A percentile compares a stretch with the other conserved stretches of the same genome.
These are phyloP conservation scores for Selaginella tamariscina DNA, from an alignment of 75 land plant genomes.

Conservation along the genomic window DNA sequence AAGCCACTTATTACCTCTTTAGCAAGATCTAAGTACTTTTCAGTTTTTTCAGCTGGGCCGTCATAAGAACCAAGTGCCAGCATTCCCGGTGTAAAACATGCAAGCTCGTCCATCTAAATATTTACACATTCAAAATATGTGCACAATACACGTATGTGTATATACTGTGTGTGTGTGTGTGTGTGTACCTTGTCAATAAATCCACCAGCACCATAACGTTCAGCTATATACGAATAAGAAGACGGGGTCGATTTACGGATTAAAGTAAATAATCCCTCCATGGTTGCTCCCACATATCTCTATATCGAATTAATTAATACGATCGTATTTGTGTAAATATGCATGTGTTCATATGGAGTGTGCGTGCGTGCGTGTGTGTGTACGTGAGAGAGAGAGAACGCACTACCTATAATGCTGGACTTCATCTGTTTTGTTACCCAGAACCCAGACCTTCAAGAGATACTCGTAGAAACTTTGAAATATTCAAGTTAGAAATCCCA, in stretches of 20 bases:
- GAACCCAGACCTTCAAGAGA: conserved; percentile 92
- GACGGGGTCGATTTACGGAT: conserved; percentile 63
- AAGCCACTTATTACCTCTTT: conserved; percentile 54
- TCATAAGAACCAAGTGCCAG: conserved; percentile 65
- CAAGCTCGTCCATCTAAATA: conserved; percentile 93
- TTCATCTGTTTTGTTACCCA: conserved; percentile 72
- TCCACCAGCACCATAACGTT: conserved; percentile 47
- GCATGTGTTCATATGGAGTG: not conserved
- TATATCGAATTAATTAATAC: conserved; percentile 16
- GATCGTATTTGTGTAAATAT: conserved; percentile 3
- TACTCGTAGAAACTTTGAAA: conserved; percentile 81
- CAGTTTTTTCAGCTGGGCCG: conserved; percentile 46
- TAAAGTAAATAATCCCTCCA: conserved; percentile 72
- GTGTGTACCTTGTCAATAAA: conserved; percentile 55
- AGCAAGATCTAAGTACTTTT: conserved; percentile 59
- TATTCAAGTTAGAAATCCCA: not conserved
- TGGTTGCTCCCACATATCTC: conserved; percentile 99
- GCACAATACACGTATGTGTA: conserved; percentile 1
- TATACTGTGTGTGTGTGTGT: not conserved
- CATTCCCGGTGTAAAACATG: conserved; percentile 99
- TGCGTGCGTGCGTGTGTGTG: not conserved
- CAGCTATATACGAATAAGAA: conserved; percentile 66
- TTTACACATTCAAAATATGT: not conserved
- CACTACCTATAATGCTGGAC: conserved; percentile 76
- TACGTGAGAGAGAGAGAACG: not conserved